Percentiles rank a stretch among this genome's conserved stretches.
Conservation (phyloP, 2,329 filamentous ascomycete species). For the Xylariaceae sp. region DNA sequence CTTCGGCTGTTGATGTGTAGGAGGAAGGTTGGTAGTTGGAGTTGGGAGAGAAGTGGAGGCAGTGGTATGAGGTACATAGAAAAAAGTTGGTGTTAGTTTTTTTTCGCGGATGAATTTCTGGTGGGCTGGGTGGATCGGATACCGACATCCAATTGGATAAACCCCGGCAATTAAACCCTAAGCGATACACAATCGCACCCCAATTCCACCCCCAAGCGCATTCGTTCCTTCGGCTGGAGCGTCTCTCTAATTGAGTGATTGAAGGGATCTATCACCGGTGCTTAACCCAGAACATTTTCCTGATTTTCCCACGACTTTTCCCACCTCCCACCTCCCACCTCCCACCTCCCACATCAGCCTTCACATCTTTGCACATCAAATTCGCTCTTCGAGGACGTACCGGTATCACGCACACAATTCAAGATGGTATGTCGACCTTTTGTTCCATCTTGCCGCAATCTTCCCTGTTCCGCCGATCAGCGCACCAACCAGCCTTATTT, state of each 20-base stretch:
- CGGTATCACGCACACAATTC: conserved; percentile 58
- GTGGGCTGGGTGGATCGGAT: conserved; percentile 8
- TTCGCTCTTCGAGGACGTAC: conserved; percentile 68
- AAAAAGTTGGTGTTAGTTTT: conserved; percentile 21
- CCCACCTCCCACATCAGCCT: conserved; percentile 28
- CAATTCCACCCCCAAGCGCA: conserved; percentile 19
- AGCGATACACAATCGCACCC: conserved; percentile 31
- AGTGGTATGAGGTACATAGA: conserved; percentile 37
- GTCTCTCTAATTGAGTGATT: conserved; percentile 8
- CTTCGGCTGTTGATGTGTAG: conserved; percentile 34
- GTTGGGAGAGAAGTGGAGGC: conserved; percentile 19
- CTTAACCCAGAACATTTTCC: conserved; percentile 26
- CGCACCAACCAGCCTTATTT: background rate
- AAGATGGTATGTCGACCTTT: conserved; percentile 60
- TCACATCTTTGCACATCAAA: conserved; percentile 33
- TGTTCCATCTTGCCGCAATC: background rate
- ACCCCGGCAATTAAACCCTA: conserved; percentile 36
- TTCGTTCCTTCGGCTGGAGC: conserved; percentile 19
- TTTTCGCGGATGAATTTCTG: conserved; percentile 21
- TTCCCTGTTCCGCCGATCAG: background rate
- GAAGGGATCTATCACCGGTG: conserved; percentile 24
- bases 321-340: conserved; percentile 19
- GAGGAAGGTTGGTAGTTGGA: conserved; percentile 16
- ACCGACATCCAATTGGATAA: conserved; percentile 32
- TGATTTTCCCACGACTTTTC: conserved; percentile 25